Base-by-base conservation (phyloP, 306 rosid species). In the Cucumis hystrix region DNA sequence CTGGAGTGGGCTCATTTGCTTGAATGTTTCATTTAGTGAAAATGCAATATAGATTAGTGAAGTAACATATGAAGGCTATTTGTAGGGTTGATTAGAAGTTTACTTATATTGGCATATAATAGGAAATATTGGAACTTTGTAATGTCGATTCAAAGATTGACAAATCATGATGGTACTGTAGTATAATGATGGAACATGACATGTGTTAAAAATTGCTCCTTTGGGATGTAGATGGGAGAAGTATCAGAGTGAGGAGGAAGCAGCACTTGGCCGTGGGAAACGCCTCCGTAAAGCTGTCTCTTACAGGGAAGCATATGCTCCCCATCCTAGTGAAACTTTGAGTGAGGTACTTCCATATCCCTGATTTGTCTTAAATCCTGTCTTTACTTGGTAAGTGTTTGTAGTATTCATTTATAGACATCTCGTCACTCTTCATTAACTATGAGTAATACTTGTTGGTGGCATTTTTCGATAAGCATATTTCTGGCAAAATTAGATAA, bases 191-290 rank as follows among this genome's bases (percentile, higher is more conserved):
- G 79, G 84, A 60, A 73, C 80, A 75, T 83, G 18, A 35, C 39
- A 63, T 75, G 17, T 62, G 35, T 56, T 41, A 41, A 59, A 62
- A 54, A 54, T 41, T 71, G 47, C 79, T 66, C 79, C 55, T 14
- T 68, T 84, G 82, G 87, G 79, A 80, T 84, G 60, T 82, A 96
- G 99, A 80, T 96, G 99, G 99, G 97, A 91, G 88, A 91, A 85
- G 86, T 96, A 92, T 83, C 99, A 96, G 83, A 92, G 84, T 79
- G 99, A 96, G 84, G 99, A 92, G 87, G 98, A 89, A 88, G 99
- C 99, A 69, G 88, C 81, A 65, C 99, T 92, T 87, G 99, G 99
- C 77, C 93, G 99, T 30, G 99, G 99, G 81, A 96, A 96, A 87
- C 96, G 99, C 66, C 91, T 75, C 83, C 89, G 99, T 63, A 96